These are phyloP conservation scores for Dimocarpus longan DNA, from an alignment of 345 rosid genomes.

Conservation along the genomic window DNA sequence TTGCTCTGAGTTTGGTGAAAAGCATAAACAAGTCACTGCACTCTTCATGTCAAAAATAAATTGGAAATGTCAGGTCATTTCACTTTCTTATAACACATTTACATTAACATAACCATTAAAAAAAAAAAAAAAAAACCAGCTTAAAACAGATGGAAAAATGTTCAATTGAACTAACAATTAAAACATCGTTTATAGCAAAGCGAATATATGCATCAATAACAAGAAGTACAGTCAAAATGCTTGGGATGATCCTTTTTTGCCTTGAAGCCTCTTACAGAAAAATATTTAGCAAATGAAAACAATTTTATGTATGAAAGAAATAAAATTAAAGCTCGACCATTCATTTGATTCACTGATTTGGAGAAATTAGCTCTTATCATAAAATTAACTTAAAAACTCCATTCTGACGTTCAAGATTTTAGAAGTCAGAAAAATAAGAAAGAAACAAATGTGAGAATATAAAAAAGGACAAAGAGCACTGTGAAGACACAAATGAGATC, in stretches of 20 bases:
- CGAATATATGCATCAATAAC: not conserved
- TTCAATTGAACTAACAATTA: not conserved
- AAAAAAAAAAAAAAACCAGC: not conserved
- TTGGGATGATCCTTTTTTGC: not conserved
- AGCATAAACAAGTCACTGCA: constrained; percentile 97
- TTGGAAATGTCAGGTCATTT: not conserved
- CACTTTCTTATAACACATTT: constrained; percentile 3
- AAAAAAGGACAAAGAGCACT: not conserved
- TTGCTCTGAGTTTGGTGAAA: constrained; percentile 81
- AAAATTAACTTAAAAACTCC: not conserved
- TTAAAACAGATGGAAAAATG: not conserved
- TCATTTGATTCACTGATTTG: constrained; percentile 1
- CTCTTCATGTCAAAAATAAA: constrained; percentile 54
- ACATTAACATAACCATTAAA: not conserved
- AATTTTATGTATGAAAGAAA: not conserved
- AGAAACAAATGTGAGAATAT: not conserved
- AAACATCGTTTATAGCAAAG: not conserved
- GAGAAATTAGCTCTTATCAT: not conserved
- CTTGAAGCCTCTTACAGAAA: not conserved
- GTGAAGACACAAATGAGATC: not conserved
- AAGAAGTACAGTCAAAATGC: not conserved
- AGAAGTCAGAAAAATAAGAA: not conserved
- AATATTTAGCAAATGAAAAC: not conserved
- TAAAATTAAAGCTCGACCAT: not conserved
- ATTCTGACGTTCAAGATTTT: not conserved